phyloP scores from a whole-genome alignment of 2,329 filamentous ascomycete genomes.

The Diaporthe destruens region DNA sequence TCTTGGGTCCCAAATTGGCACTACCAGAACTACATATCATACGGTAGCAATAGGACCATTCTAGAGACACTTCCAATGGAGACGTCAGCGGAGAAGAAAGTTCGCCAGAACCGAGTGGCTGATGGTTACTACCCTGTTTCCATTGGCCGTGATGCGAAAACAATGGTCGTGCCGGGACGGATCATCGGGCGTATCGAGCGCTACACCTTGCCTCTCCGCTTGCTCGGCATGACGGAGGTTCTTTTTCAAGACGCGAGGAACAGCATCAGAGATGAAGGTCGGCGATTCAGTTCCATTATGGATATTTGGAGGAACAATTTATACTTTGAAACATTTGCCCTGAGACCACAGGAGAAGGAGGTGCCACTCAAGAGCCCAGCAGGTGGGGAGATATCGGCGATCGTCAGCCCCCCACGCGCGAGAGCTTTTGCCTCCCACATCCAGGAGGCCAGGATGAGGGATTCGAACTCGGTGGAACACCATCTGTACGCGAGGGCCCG shows the following conservation, averaged over 20 bases:
- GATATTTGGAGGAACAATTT: not conserved
- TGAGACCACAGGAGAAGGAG: not conserved
- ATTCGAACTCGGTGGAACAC: not conserved
- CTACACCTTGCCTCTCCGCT: not conserved
- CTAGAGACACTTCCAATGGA: not conserved
- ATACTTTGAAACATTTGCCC: not conserved
- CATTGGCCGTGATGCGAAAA: not conserved
- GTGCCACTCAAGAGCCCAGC: not conserved
- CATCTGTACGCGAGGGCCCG: not conserved
- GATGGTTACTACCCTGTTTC: not conserved
- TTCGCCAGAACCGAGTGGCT: not conserved
- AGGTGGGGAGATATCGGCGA: not conserved
- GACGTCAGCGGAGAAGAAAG: not conserved
- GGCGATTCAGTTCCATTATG: not conserved
- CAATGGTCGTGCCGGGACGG: not conserved
- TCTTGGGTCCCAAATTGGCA: slow-evolving; percentile 20
- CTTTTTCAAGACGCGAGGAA: not conserved
- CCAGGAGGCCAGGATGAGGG: not conserved
- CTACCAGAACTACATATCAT: not conserved
- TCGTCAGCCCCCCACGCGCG: not conserved
- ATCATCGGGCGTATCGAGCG: slow-evolving; percentile 11
- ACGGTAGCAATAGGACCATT: slow-evolving; percentile 9
- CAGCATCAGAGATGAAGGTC: not conserved
- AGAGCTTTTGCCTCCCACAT: not conserved
- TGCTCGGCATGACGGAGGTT: not conserved